These are phyloP conservation scores for Exutisphaerella laricina DNA, from an alignment of 2,329 filamentous ascomycete genomes.

Conservation along the genomic window DNA sequence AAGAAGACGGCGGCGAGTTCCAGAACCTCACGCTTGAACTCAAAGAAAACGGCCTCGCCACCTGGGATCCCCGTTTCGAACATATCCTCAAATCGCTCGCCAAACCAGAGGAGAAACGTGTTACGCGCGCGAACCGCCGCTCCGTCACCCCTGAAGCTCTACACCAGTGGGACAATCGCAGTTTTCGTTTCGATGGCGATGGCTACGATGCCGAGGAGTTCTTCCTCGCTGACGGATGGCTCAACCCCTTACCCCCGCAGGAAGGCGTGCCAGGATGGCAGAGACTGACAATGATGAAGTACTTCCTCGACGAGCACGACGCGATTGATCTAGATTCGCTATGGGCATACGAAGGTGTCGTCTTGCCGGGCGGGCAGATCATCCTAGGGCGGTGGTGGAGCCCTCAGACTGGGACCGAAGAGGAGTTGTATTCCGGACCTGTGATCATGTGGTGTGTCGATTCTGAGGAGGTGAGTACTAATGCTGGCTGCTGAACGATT, in stretches of 20 bases:
- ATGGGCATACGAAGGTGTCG: slow-evolving; percentile 47
- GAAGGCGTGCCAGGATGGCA: slow-evolving; percentile 49
- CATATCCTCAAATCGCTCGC: slow-evolving; percentile 34
- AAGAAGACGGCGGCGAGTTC: slow-evolving; percentile 28
- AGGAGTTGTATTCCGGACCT: slow-evolving; percentile 35
- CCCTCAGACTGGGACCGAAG: slow-evolving; percentile 28
- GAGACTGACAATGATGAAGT: slow-evolving; percentile 52
- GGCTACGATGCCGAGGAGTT: slow-evolving; percentile 34
- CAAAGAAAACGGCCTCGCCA: slow-evolving; percentile 17
- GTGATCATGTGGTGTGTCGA: slow-evolving; percentile 39
- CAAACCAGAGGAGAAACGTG: slow-evolving; percentile 13
- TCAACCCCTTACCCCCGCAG: slow-evolving; percentile 48
- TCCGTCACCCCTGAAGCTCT: slow-evolving; percentile 8
- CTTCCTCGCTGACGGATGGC: slow-evolving; percentile 41
- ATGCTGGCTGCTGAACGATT: too few species aligned
- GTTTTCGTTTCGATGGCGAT: slow-evolving; percentile 36
- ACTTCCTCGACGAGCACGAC: slow-evolving; percentile 34
- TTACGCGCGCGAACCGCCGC: slow-evolving; percentile 33
- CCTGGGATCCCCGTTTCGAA: slow-evolving; percentile 41
- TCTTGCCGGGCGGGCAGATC: slow-evolving; percentile 44
- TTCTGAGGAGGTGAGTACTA: too few species aligned
- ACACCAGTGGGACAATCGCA: slow-evolving; percentile 4
- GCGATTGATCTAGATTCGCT: slow-evolving; percentile 32
- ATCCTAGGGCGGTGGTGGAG: slow-evolving; percentile 47
- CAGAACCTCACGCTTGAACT: slow-evolving; percentile 27